phyloP scores from a whole-genome alignment of 2,329 filamentous ascomycete species.

The Fusarium armeniacum region DNA sequence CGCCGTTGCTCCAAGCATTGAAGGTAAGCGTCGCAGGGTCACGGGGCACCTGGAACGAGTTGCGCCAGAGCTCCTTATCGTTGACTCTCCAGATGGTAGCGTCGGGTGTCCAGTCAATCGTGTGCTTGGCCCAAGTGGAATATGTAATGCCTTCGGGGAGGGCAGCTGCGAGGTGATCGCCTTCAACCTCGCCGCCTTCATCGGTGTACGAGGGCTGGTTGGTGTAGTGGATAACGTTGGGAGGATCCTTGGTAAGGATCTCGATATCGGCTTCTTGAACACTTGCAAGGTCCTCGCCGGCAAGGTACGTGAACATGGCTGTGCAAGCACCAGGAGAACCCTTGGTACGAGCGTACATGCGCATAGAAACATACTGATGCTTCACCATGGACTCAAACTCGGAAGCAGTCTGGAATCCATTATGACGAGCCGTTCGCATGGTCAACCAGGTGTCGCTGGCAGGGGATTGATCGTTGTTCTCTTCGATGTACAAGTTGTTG shows the following conservation, averaged over 20 bases:
- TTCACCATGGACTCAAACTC: constrained; percentile 60
- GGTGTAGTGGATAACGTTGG: constrained; percentile 65
- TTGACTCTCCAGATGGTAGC: constrained; percentile 68
- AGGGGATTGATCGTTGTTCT: constrained; percentile 52
- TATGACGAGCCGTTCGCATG: constrained; percentile 60
- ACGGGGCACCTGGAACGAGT: constrained; percentile 67
- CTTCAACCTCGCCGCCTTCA: constrained; percentile 59
- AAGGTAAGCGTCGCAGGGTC: constrained; percentile 65
- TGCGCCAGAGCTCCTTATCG: constrained; percentile 62
- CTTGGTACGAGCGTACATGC: constrained; percentile 63
- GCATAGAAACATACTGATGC: constrained; percentile 54
- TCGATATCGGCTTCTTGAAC: constrained; percentile 67
- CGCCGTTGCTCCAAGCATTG: constrained; percentile 72
- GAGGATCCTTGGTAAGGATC: constrained; percentile 61
- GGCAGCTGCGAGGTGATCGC: constrained; percentile 61
- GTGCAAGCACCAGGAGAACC: constrained; percentile 64
- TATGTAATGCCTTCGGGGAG: constrained; percentile 60
- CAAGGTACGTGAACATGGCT: constrained; percentile 65
- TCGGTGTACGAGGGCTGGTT: constrained; percentile 68
- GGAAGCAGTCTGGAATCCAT: constrained; percentile 60
- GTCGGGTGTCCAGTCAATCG: constrained; percentile 70
- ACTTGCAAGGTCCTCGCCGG: constrained; percentile 51
- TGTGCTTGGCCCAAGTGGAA: constrained; percentile 69
- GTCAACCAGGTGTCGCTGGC: constrained; percentile 60
- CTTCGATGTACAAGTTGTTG: constrained; percentile 62